Conservation (phyloP, 306 rosid genomes). For the Mimosa bimucronata region DNA sequence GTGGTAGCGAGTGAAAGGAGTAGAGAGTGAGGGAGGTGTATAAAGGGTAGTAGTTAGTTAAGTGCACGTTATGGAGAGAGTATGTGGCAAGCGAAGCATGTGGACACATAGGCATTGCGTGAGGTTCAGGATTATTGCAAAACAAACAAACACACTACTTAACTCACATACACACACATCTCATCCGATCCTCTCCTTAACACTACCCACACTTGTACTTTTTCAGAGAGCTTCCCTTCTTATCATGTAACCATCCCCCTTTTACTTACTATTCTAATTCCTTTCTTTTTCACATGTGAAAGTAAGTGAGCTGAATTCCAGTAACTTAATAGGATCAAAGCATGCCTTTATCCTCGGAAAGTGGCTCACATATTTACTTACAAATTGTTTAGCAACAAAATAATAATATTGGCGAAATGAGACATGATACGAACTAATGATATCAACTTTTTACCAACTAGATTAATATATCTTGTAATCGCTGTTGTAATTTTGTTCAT, state of each 20-base stretch:
- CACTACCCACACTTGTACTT: constrained; percentile 52
- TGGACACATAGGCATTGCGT: constrained; percentile 62
- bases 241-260: constrained; percentile 34
- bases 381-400: too few relatives aligned
- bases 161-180: neutral
- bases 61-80: constrained; percentile 70
- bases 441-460: too few relatives aligned
- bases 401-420: too few relatives aligned
- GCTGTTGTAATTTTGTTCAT: neutral
- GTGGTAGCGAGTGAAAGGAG: neutral
- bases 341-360: too few relatives aligned
- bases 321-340: too few relatives aligned
- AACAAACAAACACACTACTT: constrained; percentile 9
- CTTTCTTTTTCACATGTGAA: too few relatives aligned
- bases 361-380: too few relatives aligned
- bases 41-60: constrained; percentile 51
- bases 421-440: too few relatives aligned
- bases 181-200: constrained; percentile 43
- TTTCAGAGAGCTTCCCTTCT: constrained; percentile 44
- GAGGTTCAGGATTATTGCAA: constrained; percentile 57
- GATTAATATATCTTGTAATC: too few relatives aligned
- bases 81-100: constrained; percentile 54
- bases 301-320: too few relatives aligned
- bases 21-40: constrained; percentile 7
- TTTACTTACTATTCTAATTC: constrained; percentile 15